These are phyloP conservation scores for Lagenidium giganteum DNA, from an alignment of 352 stramenopile species.

Conservation along the genomic window DNA sequence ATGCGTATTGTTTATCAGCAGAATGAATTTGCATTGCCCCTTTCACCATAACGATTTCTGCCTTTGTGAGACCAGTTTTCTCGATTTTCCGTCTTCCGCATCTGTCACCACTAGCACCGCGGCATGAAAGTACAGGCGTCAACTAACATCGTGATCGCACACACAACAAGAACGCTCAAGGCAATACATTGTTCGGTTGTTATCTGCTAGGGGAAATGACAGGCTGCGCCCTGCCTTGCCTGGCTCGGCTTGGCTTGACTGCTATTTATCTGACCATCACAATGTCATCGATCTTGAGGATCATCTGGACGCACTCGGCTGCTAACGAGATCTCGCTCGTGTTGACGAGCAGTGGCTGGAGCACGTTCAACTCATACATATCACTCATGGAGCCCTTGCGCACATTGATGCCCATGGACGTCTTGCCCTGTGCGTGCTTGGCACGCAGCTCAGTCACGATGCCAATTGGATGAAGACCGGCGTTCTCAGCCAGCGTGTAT, in stretches of 20 bases:
- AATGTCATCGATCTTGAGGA: conserved; percentile 99
- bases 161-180: too few species aligned
- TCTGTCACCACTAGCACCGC: too few species aligned
- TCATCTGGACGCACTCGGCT: conserved; percentile 99
- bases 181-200: too few species aligned
- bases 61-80: too few species aligned
- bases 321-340: conserved; percentile 97
- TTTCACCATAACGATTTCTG: too few species aligned
- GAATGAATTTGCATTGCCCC: too few species aligned
- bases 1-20: too few species aligned
- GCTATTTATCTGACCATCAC: conserved; percentile 91
- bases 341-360: conserved; percentile 98
- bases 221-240: too few species aligned
- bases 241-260: background rate
- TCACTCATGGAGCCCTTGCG: conserved; percentile 94
- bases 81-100: too few species aligned
- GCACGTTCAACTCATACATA: conserved; percentile 98
- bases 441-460: conserved; percentile 97
- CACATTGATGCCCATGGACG: conserved; percentile 96
- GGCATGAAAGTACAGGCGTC: too few species aligned
- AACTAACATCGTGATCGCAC: too few species aligned
- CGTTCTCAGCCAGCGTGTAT: conserved; percentile 99
- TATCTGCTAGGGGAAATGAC: too few species aligned
- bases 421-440: conserved; percentile 91
- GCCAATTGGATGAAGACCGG: conserved; percentile 97